Evolutionary conservation across 2,329 filamentous ascomycete species (phyloP), one percentile per base, ranked within the genome.

Genomic region (Neonectria magnoliae): DNA sequence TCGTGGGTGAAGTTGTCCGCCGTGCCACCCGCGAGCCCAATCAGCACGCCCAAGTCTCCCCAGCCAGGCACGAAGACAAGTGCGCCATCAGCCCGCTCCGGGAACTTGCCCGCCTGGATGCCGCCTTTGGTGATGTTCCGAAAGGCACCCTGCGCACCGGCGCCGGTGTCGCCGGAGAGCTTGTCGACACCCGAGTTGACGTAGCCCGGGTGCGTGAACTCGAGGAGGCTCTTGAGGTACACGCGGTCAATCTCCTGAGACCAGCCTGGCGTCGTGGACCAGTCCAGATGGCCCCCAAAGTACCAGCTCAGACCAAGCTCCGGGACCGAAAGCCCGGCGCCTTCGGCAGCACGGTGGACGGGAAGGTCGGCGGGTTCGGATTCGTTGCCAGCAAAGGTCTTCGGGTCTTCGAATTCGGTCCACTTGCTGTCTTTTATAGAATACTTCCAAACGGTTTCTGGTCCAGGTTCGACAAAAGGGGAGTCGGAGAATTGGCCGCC

Each of bases 51-150:
- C 64, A 88, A 83, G 2, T 86, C 83, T 20, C 91, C 91, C 82
- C 91, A 94, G 0, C 91, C 91, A 25, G 92, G 92, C 4, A 94
- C 85, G 73, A 91, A 93, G 0, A 93, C 85, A 56, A 94, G 80
- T 2, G 89, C 84, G 10, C 91, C 91, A 76, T 94, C 92, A 1
- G 92, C 92, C 55, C 92, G 83, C 74, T 93, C 89, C 0, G 90
- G 88, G 72, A 94, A 94, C 0, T 87, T 84, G 33, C 84, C 82
- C 31, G 85, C 85, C 75, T 93, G 91, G 11, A 91, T 81, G 5
- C 91, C 90, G 16, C 89, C 91, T 72, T 90, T 80, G 0, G 91
- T 94, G 69, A 94, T 90, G 75, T 94, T 94, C 9, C 91, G 84
- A 78, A 90, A 94, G 0, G 83, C 84, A 9, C 91, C 91, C 27